Evolutionary conservation across 2,329 filamentous ascomycete genomes (phyloP).

Genomic region (Verticillium tricorpus): DNA sequence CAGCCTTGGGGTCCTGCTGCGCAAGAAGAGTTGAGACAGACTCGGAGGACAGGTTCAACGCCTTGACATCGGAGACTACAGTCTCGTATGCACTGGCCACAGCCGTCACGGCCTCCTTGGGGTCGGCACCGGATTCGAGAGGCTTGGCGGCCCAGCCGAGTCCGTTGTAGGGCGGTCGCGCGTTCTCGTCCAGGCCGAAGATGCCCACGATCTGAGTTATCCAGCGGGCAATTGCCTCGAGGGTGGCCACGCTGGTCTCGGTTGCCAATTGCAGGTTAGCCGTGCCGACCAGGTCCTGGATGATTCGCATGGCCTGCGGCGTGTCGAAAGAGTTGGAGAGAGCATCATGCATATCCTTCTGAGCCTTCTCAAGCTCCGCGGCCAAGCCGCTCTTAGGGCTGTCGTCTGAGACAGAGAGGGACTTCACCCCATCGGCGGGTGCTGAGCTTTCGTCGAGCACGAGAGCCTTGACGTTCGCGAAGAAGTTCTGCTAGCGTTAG

Average conservation of each 20-base stretch:
- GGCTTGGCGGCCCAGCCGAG: conserved; percentile 49
- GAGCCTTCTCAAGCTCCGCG: conserved; percentile 46
- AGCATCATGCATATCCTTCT: conserved; percentile 51
- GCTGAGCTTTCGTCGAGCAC: conserved; percentile 32
- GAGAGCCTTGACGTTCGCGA: conserved; percentile 51
- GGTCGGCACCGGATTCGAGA: conserved; percentile 25
- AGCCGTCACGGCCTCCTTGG: conserved; percentile 22
- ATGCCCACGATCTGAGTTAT: conserved; percentile 80
- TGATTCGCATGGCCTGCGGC: conserved; percentile 69
- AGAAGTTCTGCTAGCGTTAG: conserved; percentile 45
- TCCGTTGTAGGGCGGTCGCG: conserved; percentile 48
- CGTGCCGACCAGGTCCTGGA: conserved; percentile 72
- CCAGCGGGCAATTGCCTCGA: conserved; percentile 65
- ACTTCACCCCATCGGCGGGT: conserved; percentile 22
- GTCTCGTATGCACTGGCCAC: conserved; percentile 40
- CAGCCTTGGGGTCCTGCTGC: conserved; percentile 35
- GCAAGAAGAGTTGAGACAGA: conserved; percentile 37
- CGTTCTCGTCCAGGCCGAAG: conserved; percentile 70
- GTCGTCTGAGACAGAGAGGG: conserved; percentile 30
- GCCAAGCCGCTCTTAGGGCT: conserved; percentile 21
- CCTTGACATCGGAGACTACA: conserved; percentile 40
- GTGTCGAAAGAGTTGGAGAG: conserved; percentile 88
- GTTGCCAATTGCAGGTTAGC: conserved; percentile 61
- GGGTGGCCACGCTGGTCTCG: conserved; percentile 36
- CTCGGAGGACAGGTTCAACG: conserved; percentile 44